phyloP scores from a whole-genome alignment of 129 eudicot genomes.

The Flaveria sonorensis region DNA sequence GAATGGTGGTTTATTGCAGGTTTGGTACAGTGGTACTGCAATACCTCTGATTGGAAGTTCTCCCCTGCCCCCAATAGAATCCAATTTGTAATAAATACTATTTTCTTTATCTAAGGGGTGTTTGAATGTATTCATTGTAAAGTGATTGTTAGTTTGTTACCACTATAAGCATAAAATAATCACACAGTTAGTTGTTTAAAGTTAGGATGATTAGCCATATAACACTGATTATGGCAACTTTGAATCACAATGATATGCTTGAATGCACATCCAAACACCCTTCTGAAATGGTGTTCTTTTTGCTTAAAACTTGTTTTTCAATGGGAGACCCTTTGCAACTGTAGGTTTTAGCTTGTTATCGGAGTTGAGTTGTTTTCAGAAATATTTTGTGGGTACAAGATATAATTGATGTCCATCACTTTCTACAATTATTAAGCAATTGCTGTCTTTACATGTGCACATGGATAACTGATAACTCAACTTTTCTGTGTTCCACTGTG shows the following conservation, averaged over 20 bases:
- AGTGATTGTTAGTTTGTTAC: not conserved
- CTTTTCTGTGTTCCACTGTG: slow-evolving; percentile 21
- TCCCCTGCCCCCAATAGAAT: slow-evolving; percentile 3
- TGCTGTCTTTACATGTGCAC: slow-evolving; percentile 15
- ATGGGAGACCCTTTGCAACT: not conserved
- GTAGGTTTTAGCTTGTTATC: not conserved
- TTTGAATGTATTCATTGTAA: not conserved
- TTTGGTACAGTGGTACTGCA: not conserved
- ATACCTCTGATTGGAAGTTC: not conserved
- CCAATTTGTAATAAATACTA: not conserved
- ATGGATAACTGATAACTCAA: not conserved
- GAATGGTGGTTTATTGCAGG: not conserved
- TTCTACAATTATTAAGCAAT: slow-evolving; percentile 24
- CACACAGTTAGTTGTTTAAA: not conserved
- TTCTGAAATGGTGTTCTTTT: not conserved
- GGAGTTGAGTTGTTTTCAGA: slow-evolving; percentile 11
- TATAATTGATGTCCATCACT: slow-evolving; percentile 14
- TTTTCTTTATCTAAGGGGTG: not conserved
- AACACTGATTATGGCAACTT: not conserved
- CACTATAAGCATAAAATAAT: not conserved
- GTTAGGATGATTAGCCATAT: not conserved
- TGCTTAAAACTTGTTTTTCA: not conserved
- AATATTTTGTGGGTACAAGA: slow-evolving; percentile 23
- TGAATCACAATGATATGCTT: not conserved
- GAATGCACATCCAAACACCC: not conserved